These are phyloP conservation scores for Aspergillus tanneri DNA, from an alignment of 2,329 filamentous ascomycete species.

Conservation along the genomic window DNA sequence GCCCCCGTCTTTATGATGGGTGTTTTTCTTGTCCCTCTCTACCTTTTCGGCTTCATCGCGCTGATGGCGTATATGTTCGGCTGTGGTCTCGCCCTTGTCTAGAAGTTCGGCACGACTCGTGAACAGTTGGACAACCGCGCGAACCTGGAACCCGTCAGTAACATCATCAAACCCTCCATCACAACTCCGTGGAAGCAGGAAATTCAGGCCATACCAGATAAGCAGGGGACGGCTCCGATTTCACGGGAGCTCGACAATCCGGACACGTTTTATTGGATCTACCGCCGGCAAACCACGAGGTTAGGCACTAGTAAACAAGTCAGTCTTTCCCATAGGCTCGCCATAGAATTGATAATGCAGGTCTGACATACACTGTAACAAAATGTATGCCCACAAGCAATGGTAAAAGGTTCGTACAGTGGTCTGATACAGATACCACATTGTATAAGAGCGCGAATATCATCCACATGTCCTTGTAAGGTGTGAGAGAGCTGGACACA, in stretches of 20 bases:
- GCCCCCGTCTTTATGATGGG: slow-evolving; percentile 52
- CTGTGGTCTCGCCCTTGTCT: slow-evolving; percentile 61
- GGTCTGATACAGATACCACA: slow-evolving; percentile 69
- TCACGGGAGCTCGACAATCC: slow-evolving; percentile 62
- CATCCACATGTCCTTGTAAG: slow-evolving; percentile 57
- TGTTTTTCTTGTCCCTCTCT: slow-evolving; percentile 59
- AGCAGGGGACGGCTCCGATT: slow-evolving; percentile 60
- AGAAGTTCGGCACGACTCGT: slow-evolving; percentile 60
- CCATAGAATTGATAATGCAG: background rate
- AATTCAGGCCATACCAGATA: slow-evolving; percentile 58
- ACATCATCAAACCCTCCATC: slow-evolving; percentile 1
- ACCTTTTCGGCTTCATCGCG: slow-evolving; percentile 60
- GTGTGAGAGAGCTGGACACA: slow-evolving; percentile 39
- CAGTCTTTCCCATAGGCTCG: background rate
- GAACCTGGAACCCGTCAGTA: slow-evolving; percentile 47
- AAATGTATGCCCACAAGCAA: slow-evolving; percentile 69
- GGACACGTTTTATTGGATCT: slow-evolving; percentile 65
- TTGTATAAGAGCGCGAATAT: slow-evolving; percentile 60
- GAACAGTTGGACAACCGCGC: slow-evolving; percentile 65
- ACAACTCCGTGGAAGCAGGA: background rate
- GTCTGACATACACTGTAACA: slow-evolving; percentile 61
- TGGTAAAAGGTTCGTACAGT: slow-evolving; percentile 68
- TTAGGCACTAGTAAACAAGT: slow-evolving; percentile 51
- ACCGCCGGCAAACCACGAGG: slow-evolving; percentile 55
- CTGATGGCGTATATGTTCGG: slow-evolving; percentile 59